Evolutionary conservation across 73 alveolate species (phyloP), one percentile per base, ranked within the genome.

Genomic region (Paramecium tetraurelia): DNA sequence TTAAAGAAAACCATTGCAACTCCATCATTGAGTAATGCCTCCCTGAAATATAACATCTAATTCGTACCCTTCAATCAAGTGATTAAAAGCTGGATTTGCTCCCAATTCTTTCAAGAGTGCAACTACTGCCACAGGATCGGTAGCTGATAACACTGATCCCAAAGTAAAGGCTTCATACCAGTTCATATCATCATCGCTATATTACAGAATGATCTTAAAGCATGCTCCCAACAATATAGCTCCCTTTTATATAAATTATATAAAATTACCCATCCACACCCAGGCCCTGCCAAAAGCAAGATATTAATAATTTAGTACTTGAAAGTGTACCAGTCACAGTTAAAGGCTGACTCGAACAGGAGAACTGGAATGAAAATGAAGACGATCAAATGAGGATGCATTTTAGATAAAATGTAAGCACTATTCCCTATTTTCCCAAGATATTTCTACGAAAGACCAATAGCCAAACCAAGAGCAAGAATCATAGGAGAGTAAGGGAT

Each of bases 51-150:
- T 63, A 27, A 27, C 16, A 27, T 63, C 53, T 93, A 92, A 48
- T 63, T 24, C 9, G 2, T 63, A 63, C 86, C 69, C 69, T 53
- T 94, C 97, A 58, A 94, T 94, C 21, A 94, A 87, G 4, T 92
- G 92, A 27, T 93, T 75, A 46, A 86, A 77, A 33, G 94, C 86
- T 33, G 92, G 80, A 4, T 95, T 85, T 14, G 97, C 97, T n/a
- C 97, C 97, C n/a, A 94, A 58, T 72, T 92, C 95, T 21, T 94
- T 94, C 22, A 94, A 86, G 14, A 94, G 86, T n/a, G 97, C 92
- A 9, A 94, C 97, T 6, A 94, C 97, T 29, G 97, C 97, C 12
- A 94, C 97, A 16, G 97, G 97, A 83, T 94, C 97, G 6, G 97
- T 94, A 20, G 97, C 97, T 16, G 95, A 94, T 29, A 94, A 85